phyloP scores from a whole-genome alignment of 2,329 filamentous ascomycete genomes.

The Calycina herbarum region DNA sequence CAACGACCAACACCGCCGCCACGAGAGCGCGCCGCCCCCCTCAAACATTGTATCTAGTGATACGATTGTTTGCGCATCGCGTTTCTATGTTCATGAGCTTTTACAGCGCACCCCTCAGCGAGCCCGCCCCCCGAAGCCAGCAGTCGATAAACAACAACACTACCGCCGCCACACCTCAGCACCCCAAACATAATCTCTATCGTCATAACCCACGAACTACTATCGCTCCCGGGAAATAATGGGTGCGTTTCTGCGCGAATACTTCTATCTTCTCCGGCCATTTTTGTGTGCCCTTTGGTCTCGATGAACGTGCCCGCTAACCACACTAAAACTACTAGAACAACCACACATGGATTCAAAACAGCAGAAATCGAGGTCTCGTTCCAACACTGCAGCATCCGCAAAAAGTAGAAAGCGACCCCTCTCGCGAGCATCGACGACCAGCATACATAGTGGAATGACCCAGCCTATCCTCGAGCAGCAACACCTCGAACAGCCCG shows the following conservation, averaged over 20 bases:
- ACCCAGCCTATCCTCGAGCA: conserved; percentile 36
- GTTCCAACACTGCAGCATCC: conserved; percentile 47
- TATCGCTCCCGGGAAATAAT: conserved; percentile 25
- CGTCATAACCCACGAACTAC: conserved; percentile 16
- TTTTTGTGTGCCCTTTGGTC: not conserved
- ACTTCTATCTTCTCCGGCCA: not conserved
- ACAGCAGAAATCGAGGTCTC: conserved; percentile 43
- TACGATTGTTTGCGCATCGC: conserved; percentile 15
- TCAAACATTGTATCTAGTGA: conserved; percentile 10
- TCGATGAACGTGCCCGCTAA: conserved; percentile 22
- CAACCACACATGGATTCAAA: conserved; percentile 37
- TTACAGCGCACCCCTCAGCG: conserved; percentile 3
- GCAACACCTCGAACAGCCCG: conserved; percentile 29
- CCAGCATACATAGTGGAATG: conserved; percentile 44
- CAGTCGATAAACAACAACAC: conserved; percentile 28
- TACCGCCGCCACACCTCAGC: conserved; percentile 25
- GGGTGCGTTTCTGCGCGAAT: conserved; percentile 29
- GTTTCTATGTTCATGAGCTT: conserved; percentile 3
- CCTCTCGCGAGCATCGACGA: conserved; percentile 48
- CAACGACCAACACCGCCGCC: conserved; percentile 12
- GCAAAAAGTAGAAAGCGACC: conserved; percentile 45
- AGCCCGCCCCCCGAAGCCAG: not conserved
- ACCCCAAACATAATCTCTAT: conserved; percentile 15
- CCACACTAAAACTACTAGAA: conserved; percentile 27
- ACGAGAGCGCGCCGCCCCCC: conserved; percentile 5